Percentiles rank a stretch among this genome's conserved stretches.
These are phyloP conservation scores for Globisporangium mamillatum DNA, from an alignment of 352 stramenopile species.

Conservation along the genomic window DNA sequence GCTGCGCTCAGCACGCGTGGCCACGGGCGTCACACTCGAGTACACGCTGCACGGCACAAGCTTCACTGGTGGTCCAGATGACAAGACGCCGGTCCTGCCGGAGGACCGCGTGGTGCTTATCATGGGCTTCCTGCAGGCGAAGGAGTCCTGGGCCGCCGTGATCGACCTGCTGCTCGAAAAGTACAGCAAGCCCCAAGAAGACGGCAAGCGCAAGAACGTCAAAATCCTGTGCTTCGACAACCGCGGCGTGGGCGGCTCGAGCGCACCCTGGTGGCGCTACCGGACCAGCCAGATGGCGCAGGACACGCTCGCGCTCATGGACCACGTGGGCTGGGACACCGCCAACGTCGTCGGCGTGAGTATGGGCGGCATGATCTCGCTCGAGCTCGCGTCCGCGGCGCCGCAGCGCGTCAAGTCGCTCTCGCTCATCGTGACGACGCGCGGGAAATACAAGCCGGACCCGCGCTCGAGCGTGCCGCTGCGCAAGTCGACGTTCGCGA, in stretches of 20 bases:
- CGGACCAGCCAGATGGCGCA: slow-evolving; percentile 57
- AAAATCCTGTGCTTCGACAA: slow-evolving; percentile 48
- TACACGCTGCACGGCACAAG: slow-evolving; percentile 38
- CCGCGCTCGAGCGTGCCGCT: slow-evolving; percentile 24
- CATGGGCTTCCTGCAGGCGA: slow-evolving; percentile 24
- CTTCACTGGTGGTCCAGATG: background rate
- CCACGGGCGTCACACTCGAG: slow-evolving; percentile 43
- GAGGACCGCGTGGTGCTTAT: slow-evolving; percentile 24
- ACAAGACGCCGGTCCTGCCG: background rate
- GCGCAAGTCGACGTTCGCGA: slow-evolving; percentile 39
- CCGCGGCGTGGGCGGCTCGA: slow-evolving; percentile 37
- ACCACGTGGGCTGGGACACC: slow-evolving; percentile 44
- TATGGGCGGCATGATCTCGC: slow-evolving; percentile 74
- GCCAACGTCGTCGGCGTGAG: slow-evolving; percentile 48
- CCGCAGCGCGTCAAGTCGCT: slow-evolving; percentile 55
- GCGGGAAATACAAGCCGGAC: slow-evolving; percentile 38
- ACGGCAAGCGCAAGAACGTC: slow-evolving; percentile 17
- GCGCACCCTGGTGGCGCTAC: slow-evolving; percentile 52
- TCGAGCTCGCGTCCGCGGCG: slow-evolving; percentile 44
- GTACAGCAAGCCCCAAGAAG: background rate
- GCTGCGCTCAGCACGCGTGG: slow-evolving; percentile 11
- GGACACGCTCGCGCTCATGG: slow-evolving; percentile 56
- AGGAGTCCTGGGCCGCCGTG: slow-evolving; percentile 24
- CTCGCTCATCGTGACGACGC: slow-evolving; percentile 59
- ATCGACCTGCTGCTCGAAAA: slow-evolving; percentile 13